These are phyloP conservation scores for Carex kokanica DNA, from an alignment of 176 grass and related monocot genomes.

Conservation along the genomic window DNA sequence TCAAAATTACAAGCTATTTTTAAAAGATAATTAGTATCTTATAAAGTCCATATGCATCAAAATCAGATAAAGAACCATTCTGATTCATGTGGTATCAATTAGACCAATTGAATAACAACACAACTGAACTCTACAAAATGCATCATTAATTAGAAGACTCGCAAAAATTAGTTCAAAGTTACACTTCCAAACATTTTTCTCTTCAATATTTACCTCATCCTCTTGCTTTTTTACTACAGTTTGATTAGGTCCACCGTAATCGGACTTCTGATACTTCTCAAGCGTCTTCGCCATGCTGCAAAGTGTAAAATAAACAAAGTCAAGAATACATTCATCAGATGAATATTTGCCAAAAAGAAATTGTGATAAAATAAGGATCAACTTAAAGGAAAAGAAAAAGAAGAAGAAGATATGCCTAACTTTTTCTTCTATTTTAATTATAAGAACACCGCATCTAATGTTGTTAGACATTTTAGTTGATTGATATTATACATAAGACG, in stretches of 20 bases:
- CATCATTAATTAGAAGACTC: not conserved
- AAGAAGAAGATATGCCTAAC: not conserved
- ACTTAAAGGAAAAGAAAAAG: not conserved
- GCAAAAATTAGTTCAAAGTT: not conserved
- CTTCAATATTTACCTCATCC: slow-evolving; percentile 43
- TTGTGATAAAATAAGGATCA: not conserved
- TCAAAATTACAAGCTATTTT: not conserved
- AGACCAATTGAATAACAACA: not conserved
- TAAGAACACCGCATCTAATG: not conserved
- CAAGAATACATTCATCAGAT: not conserved
- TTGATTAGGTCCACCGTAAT: slow-evolving; percentile 51
- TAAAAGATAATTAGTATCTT: not conserved
- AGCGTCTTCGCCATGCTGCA: slow-evolving; percentile 63
- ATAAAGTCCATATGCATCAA: not conserved
- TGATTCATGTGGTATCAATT: not conserved
- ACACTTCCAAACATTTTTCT: not conserved
- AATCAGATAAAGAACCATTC: not conserved
- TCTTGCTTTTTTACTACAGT: slow-evolving; percentile 65
- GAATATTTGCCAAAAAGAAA: not conserved
- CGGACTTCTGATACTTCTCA: slow-evolving; percentile 66
- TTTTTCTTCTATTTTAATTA: not conserved
- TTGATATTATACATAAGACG: not conserved
- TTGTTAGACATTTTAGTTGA: not conserved
- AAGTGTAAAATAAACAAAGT: not conserved
- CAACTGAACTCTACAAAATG: not conserved